A percentile compares a stretch with the other conserved stretches of the same genome.
These are phyloP conservation scores for Quercus glauca DNA, from an alignment of 306 rosid genomes.

Conservation along the genomic window DNA sequence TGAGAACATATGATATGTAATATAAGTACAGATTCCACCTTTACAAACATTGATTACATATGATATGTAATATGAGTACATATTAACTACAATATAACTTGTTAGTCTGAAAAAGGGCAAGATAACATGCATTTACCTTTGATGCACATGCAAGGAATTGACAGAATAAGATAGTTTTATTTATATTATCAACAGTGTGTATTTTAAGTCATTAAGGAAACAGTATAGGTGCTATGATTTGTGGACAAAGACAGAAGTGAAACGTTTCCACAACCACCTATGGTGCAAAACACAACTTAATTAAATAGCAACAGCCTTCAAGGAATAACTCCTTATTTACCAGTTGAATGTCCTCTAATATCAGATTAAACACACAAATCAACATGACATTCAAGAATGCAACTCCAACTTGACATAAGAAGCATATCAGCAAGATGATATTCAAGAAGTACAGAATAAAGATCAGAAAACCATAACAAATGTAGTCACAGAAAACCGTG, in stretches of 20 bases:
- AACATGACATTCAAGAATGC: background rate
- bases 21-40: background rate
- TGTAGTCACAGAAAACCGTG: background rate
- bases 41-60: background rate
- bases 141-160: constrained; percentile 1
- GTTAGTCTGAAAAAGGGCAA: background rate
- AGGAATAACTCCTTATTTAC: background rate
- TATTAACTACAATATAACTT: background rate
- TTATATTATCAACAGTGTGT: background rate
- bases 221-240: background rate
- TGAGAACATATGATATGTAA: too few relatives aligned
- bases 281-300: background rate
- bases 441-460: background rate
- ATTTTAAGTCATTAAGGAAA: background rate
- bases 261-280: background rate
- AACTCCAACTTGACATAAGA: background rate
- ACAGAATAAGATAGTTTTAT: background rate
- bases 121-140: background rate
- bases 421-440: background rate
- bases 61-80: background rate
- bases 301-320: background rate
- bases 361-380: background rate
- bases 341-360: background rate
- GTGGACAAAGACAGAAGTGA: background rate
- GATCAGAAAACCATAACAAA: background rate